Conservation (phyloP, 495 filamentous ascomycete genomes). For the Staphylotrichum tortipilum region DNA sequence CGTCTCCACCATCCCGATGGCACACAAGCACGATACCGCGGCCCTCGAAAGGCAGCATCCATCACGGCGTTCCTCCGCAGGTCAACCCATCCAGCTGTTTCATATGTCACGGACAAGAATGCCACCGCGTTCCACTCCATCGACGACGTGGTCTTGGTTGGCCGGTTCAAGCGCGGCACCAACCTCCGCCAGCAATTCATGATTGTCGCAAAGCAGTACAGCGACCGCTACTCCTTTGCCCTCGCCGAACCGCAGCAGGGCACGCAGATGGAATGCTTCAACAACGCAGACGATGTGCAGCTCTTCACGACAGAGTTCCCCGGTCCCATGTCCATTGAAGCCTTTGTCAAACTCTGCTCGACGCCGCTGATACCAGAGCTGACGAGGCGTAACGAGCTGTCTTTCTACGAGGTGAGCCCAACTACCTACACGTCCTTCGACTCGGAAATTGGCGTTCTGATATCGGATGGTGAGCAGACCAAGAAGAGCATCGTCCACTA, state of each 20-base stretch:
- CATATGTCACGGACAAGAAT: conserved; percentile 21
- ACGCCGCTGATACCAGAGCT: conserved; percentile 36
- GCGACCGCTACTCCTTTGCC: conserved; percentile 38
- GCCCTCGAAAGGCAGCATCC: conserved; percentile 28
- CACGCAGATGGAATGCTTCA: conserved; percentile 32
- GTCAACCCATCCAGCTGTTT: conserved; percentile 26
- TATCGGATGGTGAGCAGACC: no score
- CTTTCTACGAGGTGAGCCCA: background rate
- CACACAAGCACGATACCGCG: conserved; percentile 30
- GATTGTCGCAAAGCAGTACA: conserved; percentile 15
- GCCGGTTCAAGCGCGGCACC: conserved; percentile 17
- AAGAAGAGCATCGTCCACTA: conserved; percentile 41
- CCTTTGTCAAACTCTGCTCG: conserved; percentile 29
- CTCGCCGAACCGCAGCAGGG: conserved; percentile 8
- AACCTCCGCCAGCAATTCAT: background rate
- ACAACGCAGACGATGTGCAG: conserved; percentile 31
- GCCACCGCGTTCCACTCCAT: conserved; percentile 25
- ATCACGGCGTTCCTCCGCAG: conserved; percentile 36
- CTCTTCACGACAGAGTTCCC: conserved; percentile 25
- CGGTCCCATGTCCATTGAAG: conserved; percentile 23
- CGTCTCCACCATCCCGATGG: conserved; percentile 34
- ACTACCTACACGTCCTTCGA: no score
- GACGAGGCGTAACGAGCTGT: conserved; percentile 35
- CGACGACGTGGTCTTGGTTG: conserved; percentile 38
- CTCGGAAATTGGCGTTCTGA: no score